Percentiles rank a stretch among this genome's conserved stretches.
Conservation (phyloP, 2,329 filamentous ascomycete species). For the Polytolypa hystricis region DNA sequence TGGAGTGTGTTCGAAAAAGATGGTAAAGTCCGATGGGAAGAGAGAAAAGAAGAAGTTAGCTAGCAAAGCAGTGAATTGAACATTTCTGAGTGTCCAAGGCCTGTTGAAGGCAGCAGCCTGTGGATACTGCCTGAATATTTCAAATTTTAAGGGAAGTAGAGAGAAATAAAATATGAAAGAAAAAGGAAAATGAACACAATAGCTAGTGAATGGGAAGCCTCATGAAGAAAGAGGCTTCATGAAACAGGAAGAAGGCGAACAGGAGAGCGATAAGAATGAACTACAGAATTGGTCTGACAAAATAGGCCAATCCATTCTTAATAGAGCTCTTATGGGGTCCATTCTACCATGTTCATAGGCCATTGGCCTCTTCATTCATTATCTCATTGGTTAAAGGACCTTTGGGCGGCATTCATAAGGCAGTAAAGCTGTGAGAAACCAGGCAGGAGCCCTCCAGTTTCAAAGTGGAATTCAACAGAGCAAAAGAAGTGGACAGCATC, state of each 20-base stretch:
- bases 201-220: background rate
- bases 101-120: constrained; percentile 2
- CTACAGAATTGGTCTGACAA: background rate
- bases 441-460: background rate
- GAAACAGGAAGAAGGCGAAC: constrained; percentile 15
- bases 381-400: constrained; percentile 1
- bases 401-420: constrained; percentile 2
- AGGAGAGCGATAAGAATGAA: too few relatives aligned
- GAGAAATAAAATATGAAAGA: constrained; percentile 17
- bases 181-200: constrained; percentile 13
- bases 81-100: constrained; percentile 3
- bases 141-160: constrained; percentile 11
- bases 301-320: background rate
- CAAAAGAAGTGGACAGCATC: background rate
- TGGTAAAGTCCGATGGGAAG: too few relatives aligned
- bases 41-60: background rate
- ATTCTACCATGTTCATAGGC: background rate
- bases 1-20: too few relatives aligned
- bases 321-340: background rate
- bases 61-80: constrained; percentile 4
- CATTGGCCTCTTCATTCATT: background rate
- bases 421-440: background rate
- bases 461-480: background rate
- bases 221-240: constrained; percentile 10
- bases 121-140: background rate